phyloP scores from a whole-genome alignment of 306 rosid genomes.

The Rosa rugosa region DNA sequence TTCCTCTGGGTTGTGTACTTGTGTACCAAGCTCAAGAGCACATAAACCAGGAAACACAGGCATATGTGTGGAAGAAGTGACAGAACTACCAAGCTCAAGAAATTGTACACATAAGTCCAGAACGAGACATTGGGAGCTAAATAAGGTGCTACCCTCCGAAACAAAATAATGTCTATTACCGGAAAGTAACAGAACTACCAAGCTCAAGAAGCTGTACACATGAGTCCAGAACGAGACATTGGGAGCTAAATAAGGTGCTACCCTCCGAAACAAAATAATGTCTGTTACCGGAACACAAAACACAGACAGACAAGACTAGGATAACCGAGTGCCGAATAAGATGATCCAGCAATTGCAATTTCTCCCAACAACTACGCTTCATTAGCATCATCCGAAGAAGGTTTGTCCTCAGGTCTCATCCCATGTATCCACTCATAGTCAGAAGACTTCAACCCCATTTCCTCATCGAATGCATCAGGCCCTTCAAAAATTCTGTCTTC shows the following conservation, averaged over 20 bases:
- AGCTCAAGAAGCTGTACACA: neutral
- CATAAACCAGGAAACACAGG: slow-evolving; percentile 7
- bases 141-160: neutral
- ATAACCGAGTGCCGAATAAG: neutral
- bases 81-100: neutral
- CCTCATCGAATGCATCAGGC: neutral
- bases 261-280: neutral
- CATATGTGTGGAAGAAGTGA: slow-evolving; percentile 17
- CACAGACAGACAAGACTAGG: neutral
- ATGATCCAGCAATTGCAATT: neutral
- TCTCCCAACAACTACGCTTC: neutral
- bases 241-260: neutral
- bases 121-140: neutral
- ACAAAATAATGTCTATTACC: too few species aligned
- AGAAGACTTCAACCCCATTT: neutral
- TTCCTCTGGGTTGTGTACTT: slow-evolving; percentile 24
- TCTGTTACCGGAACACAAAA: too few species aligned
- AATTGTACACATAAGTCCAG: neutral
- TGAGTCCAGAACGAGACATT: neutral
- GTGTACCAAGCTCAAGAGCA: slow-evolving; percentile 11
- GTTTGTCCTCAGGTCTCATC: neutral
- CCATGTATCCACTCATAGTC: neutral
- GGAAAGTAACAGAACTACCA: neutral
- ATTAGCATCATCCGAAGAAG: neutral
- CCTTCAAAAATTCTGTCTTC: neutral